Percentiles rank a stretch among this genome's conserved stretches.
Evolutionary conservation across 1,139 yeast genomes (phyloP).

Genomic region (Yamadazyma diospyri): DNA sequence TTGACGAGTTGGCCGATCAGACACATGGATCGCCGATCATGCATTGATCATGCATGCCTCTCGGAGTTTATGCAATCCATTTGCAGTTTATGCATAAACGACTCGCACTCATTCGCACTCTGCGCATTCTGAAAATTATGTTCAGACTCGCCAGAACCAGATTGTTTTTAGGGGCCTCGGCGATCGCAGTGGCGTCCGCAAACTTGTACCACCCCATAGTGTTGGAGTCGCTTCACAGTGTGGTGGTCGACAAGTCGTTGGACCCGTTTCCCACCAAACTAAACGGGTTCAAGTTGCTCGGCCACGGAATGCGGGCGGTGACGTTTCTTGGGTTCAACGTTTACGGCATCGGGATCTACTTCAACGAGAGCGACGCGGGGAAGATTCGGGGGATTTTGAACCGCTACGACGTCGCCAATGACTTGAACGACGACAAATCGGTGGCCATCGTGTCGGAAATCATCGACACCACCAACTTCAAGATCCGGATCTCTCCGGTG

Average conservation of each 20-base stretch:
- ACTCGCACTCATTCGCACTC: no score
- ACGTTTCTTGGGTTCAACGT: constrained; percentile 83
- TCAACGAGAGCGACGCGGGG: constrained; percentile 54
- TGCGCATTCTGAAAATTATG: no score
- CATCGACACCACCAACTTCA: constrained; percentile 56
- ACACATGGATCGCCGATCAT: background rate
- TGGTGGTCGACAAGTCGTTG: constrained; percentile 48
- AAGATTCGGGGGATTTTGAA: constrained; percentile 43
- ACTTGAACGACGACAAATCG: constrained; percentile 33
- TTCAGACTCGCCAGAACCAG: constrained; percentile 1
- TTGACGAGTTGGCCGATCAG: constrained; percentile 4
- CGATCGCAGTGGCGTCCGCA: constrained; percentile 3
- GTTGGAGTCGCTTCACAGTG: constrained; percentile 16
- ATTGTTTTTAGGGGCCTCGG: background rate
- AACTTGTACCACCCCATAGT: constrained; percentile 9
- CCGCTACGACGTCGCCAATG: constrained; percentile 15
- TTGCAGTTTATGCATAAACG: no score
- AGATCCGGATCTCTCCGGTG: constrained; percentile 77
- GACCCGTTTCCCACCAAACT: constrained; percentile 48
- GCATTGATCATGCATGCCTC: no score
- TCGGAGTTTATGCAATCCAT: no score
- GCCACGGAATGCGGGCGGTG: constrained; percentile 78
- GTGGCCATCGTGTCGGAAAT: constrained; percentile 51
- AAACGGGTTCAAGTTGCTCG: constrained; percentile 51
- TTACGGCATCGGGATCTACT: constrained; percentile 79